Conservation (phyloP, 169 alveolate genomes). For the Theileria orientalis region DNA sequence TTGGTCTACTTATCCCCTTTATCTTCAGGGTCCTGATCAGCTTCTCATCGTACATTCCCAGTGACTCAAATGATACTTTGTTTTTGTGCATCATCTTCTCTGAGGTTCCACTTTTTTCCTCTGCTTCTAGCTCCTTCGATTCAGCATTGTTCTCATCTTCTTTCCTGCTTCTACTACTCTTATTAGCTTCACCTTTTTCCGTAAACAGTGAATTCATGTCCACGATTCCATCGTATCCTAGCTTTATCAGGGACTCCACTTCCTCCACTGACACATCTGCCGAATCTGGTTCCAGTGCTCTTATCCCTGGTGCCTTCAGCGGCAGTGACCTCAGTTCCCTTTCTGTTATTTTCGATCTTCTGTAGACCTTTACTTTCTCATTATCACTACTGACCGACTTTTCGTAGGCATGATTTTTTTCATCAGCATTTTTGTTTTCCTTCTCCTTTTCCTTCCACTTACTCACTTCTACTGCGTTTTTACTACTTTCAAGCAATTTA, state of each 20-base stretch:
- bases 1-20: slow-evolving; percentile 36
- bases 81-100: too few species aligned
- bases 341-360: background rate
- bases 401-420: background rate
- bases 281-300: slow-evolving; percentile 1
- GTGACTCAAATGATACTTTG: slow-evolving; percentile 17
- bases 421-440: background rate
- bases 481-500: slow-evolving; percentile 62
- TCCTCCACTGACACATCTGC: slow-evolving; percentile 5
- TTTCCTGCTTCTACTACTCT: too few species aligned
- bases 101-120: background rate
- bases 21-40: slow-evolving; percentile 14
- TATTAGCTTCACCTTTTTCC: background rate
- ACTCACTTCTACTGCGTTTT: slow-evolving; percentile 14
- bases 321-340: slow-evolving; percentile 4
- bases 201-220: slow-evolving; percentile 52
- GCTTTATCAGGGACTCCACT: slow-evolving; percentile 7
- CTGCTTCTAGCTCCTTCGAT: too few species aligned
- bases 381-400: too few species aligned
- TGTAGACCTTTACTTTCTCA: background rate
- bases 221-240: slow-evolving; percentile 45
- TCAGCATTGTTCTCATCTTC: too few species aligned
- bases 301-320: slow-evolving; percentile 13
- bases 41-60: slow-evolving; percentile 30
- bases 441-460: background rate